phyloP scores from a whole-genome alignment of 768 basidiomycete genomes.

The Paxillus ammoniavirescens region DNA sequence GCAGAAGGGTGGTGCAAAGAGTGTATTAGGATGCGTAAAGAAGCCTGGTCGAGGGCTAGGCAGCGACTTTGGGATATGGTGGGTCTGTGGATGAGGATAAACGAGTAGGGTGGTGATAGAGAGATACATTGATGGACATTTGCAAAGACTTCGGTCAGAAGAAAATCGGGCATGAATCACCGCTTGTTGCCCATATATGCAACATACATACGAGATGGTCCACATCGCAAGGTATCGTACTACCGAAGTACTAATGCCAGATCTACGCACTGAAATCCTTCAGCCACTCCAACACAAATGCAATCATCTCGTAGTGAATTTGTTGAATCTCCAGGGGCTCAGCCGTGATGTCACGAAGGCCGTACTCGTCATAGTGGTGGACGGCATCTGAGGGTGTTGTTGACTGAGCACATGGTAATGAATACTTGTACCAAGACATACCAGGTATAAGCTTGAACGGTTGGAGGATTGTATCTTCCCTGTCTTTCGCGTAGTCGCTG shows the following conservation, averaged over 20 bases:
- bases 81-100: slow-evolving; percentile 24
- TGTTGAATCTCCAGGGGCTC: slow-evolving; percentile 79
- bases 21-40: slow-evolving; percentile 30
- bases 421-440: slow-evolving; percentile 34
- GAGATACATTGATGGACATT: no score
- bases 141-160: no score
- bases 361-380: slow-evolving; percentile 75
- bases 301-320: slow-evolving; percentile 79
- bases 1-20: slow-evolving; percentile 34
- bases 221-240: no score
- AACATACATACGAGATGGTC: no score
- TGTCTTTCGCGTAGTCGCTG: slow-evolving; percentile 63
- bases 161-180: no score
- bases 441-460: slow-evolving; percentile 89
- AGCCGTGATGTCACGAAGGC: slow-evolving; percentile 51
- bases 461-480: slow-evolving; percentile 66
- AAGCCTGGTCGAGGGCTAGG: slow-evolving; percentile 28
- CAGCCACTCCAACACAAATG: slow-evolving; percentile 78
- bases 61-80: slow-evolving; percentile 33
- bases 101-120: no score
- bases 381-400: slow-evolving; percentile 51
- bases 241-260: no score
- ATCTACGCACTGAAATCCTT: slow-evolving; percentile 36
- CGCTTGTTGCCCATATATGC: no score
- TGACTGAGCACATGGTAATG: neutral